Conservation (phyloP, 495 filamentous ascomycete species). For the Staphylotrichum tortipilum region DNA sequence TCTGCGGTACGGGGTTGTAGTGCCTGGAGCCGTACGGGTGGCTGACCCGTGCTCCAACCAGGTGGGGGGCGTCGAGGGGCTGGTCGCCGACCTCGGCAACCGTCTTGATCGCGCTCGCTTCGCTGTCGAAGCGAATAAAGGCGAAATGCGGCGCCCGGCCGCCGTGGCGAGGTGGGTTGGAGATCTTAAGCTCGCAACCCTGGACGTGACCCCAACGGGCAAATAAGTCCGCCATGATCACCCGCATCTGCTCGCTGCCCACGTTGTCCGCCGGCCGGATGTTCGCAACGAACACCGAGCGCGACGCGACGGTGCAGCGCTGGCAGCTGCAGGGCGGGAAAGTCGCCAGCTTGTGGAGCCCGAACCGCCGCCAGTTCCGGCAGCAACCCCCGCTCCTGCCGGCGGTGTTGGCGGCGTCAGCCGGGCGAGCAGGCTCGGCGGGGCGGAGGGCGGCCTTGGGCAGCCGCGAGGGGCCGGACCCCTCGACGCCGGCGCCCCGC, state of each 20-base stretch:
- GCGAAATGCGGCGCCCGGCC: neutral
- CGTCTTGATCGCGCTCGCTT: neutral
- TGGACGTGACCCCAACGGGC: conserved; percentile 3
- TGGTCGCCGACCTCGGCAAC: neutral
- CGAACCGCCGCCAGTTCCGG: no score
- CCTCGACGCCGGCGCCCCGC: neutral
- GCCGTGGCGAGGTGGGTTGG: neutral
- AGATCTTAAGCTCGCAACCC: neutral
- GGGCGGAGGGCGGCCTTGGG: neutral
- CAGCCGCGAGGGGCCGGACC: conserved; percentile 4
- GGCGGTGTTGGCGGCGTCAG: no score
- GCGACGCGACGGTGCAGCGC: neutral
- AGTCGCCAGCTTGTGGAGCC: no score
- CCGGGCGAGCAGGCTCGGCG: no score
- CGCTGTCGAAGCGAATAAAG: neutral
- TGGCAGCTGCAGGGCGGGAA: no score
- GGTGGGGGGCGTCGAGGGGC: neutral
- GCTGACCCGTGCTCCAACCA: neutral
- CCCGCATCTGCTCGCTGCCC: neutral
- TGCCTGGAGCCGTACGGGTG: neutral
- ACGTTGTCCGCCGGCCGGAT: neutral
- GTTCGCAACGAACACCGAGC: neutral
- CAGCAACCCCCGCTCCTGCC: no score
- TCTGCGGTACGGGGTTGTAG: neutral
- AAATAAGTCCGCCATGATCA: neutral